Evolutionary conservation across 768 basidiomycete species (phyloP).

Genomic region (Cubamyces lactineus): DNA sequence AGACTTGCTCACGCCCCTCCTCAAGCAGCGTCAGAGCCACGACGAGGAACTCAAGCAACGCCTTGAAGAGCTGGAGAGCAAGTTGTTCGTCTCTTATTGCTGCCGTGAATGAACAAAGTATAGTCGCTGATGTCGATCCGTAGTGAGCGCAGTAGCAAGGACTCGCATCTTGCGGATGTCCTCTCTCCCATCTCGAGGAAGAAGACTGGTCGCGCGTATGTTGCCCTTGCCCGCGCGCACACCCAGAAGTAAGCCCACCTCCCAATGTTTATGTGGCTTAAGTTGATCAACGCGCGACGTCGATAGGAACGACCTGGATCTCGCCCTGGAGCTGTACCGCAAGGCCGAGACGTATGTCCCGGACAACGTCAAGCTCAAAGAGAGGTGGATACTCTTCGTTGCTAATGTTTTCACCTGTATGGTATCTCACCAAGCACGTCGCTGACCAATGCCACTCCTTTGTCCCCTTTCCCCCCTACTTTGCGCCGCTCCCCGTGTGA

Average conservation of each 20-base stretch:
- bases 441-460: constrained; percentile 35
- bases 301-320: constrained; percentile 74
- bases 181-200: constrained; percentile 77
- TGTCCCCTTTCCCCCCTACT: constrained; percentile 7
- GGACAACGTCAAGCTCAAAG: constrained; percentile 83
- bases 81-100: constrained; percentile 55
- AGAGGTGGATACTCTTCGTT: constrained; percentile 83
- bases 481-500: constrained; percentile 32
- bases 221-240: constrained; percentile 79
- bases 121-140: not conserved
- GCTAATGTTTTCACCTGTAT: constrained; percentile 65
- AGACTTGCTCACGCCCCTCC: constrained; percentile 60
- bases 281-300: not conserved
- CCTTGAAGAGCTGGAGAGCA: constrained; percentile 70
- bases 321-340: constrained; percentile 80
- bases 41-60: constrained; percentile 68
- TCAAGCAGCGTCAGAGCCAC: constrained; percentile 67
- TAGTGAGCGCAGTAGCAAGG: constrained; percentile 66
- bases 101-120: not conserved
- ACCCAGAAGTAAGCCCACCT: constrained; percentile 67
- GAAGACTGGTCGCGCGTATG: constrained; percentile 82
- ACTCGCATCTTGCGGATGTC: constrained; percentile 60
- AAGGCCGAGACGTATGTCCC: constrained; percentile 84
- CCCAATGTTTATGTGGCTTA: constrained; percentile 1
- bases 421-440: constrained; percentile 46